Base-by-base conservation (phyloP, 1,139 yeast genomes). In the Saccharomyces pastorianus region DNA sequence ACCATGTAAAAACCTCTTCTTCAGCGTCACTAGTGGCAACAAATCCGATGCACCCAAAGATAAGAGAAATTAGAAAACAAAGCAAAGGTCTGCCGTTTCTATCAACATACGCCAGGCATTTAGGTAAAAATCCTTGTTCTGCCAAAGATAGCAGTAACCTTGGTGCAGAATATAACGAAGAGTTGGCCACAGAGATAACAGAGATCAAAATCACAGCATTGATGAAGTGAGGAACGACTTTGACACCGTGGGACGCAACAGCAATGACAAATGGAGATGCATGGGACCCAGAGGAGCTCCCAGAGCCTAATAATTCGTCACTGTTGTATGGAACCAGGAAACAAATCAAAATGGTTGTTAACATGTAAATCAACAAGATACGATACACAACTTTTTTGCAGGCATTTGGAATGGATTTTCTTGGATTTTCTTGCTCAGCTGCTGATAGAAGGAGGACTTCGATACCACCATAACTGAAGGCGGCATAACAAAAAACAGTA, bases 381-480 rank as follows among this genome's bases (percentile, higher is more conserved):
- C 90, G 77, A 83, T 86, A 83, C 68, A 82, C 77, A 23, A 84
- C 88, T 63, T 82, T 87, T 67, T 83, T 83, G 58, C 81, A 79
- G 42, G 90, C 89, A 53, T 74, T 72, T 53, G 90, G 89, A 53
- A 85, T 76, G 3, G 85, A 72, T 64, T 76, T 77, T 61, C 80
- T 73, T 51, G 96, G 96, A 68, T 85, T 82, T 47, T 74, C 75
- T 47, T 93, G 84, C 71, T 89, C 96, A 14, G 93, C 88, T 42
- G 95, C 91, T 27, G 95, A 90, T 60, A 89, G 75, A 50, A 93
- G 95, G 56, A 85, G 83, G 61, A 85, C 75, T 71, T 87, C 95
- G 50, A 87, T 81, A 58, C 95, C 95, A 49, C 89, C 88, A 63
- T 86, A 84, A 6, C 95, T 82, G 68, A 87, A 88, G 7, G 95